A percentile compares a stretch with the other conserved stretches of the same genome.
Evolutionary conservation across 352 stramenopile species (phyloP).

Genomic region (Pythium insidiosum): DNA sequence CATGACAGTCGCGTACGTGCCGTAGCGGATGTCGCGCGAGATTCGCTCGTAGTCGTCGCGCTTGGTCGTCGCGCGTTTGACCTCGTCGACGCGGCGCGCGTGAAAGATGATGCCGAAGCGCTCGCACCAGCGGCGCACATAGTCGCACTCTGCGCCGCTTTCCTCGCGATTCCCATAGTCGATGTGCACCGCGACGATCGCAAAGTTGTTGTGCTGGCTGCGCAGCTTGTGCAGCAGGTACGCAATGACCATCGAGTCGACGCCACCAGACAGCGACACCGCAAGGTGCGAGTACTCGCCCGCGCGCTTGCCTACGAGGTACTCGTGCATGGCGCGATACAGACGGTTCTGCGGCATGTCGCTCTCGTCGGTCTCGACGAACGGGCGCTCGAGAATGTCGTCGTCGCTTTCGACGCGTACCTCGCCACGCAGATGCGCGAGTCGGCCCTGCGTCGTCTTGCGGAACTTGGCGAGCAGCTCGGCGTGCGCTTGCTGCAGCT

Average conservation of each 20-base stretch:
- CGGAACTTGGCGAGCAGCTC: slow-evolving; percentile 79
- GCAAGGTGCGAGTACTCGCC: slow-evolving; percentile 41
- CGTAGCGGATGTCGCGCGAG: slow-evolving; percentile 91
- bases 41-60: slow-evolving; percentile 95
- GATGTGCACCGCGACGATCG: slow-evolving; percentile 91
- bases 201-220: slow-evolving; percentile 36
- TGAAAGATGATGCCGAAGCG: slow-evolving; percentile 74
- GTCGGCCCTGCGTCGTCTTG: slow-evolving; percentile 65
- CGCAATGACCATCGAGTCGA: slow-evolving; percentile 98
- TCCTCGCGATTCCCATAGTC: slow-evolving; percentile 96
- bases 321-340: slow-evolving; percentile 66
- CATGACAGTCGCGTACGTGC: slow-evolving; percentile 87
- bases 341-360: slow-evolving; percentile 64
- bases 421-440: slow-evolving; percentile 43
- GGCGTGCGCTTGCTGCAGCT: slow-evolving; percentile 35
- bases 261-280: slow-evolving; percentile 91
- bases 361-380: slow-evolving; percentile 54
- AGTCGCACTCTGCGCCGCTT: slow-evolving; percentile 88
- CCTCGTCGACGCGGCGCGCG: slow-evolving; percentile 87
- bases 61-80: slow-evolving; percentile 86
- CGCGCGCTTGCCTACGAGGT: slow-evolving; percentile 40
- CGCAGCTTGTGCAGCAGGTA: slow-evolving; percentile 87
- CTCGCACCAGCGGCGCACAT: slow-evolving; percentile 87
- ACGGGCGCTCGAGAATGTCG: slow-evolving; percentile 62
- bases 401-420: slow-evolving; percentile 24